These are phyloP conservation scores for Talaromyces sp. DNA, from an alignment of 2,329 filamentous ascomycete species.

Conservation along the genomic window DNA sequence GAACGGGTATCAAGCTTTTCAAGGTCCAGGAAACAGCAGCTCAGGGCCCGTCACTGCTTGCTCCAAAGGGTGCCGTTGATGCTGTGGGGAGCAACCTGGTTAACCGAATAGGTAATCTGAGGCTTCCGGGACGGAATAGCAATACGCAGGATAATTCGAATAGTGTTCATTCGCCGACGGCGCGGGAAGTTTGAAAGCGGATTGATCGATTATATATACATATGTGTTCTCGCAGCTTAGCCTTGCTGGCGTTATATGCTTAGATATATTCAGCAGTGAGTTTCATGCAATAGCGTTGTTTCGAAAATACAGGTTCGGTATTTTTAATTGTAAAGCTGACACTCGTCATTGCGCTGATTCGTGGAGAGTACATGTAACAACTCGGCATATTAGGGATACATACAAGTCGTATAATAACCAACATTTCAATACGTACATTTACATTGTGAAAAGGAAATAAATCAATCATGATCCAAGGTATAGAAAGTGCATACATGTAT, in stretches of 20 bases:
- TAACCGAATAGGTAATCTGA: conserved; percentile 77
- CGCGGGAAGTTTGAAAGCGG: conserved; percentile 34
- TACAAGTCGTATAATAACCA: neutral
- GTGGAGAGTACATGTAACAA: neutral
- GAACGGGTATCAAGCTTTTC: conserved; percentile 83
- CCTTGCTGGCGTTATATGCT: neutral
- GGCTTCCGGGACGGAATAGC: conserved; percentile 55
- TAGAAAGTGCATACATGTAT: neutral
- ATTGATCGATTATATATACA: neutral
- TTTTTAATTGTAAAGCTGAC: neutral
- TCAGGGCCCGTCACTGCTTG: conserved; percentile 74
- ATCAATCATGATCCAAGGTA: neutral
- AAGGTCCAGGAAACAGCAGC: conserved; percentile 80
- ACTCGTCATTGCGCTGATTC: neutral
- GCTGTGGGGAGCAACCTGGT: conserved; percentile 89
- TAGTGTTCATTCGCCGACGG: conserved; percentile 29
- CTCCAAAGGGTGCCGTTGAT: conserved; percentile 85
- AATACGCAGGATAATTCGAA: conserved; percentile 33
- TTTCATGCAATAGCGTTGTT: neutral
- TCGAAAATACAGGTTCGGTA: neutral
- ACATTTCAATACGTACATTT: neutral
- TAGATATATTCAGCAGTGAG: neutral
- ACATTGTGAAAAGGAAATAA: neutral
- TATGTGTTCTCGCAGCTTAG: neutral
- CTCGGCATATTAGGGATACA: neutral